Evolutionary conservation across 805 yeast genomes (phyloP), one percentile per base, ranked within the genome.

Genomic region (Metschnikowia peoriensis): DNA sequence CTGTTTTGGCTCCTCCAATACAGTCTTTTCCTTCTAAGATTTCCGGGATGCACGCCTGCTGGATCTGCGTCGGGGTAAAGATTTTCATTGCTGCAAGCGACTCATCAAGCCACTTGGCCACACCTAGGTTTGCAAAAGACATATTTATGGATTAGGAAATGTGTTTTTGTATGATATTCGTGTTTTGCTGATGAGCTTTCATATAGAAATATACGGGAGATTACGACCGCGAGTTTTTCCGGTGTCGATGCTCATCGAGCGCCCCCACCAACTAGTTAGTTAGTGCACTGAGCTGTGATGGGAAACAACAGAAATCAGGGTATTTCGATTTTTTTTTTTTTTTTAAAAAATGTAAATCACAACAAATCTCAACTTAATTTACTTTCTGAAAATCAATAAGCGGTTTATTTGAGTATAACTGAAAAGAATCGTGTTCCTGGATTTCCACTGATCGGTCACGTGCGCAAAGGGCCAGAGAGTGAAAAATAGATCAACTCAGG

Each of bases 1-100:
- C 99, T 0, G 99, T 94, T 68, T 88, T 88, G 34, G 99, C 99
- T 41, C 99, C 99, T 47, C 99, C 99, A 48, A 94, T 93, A 70
- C 97, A 92, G 67, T 92, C 97, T 60, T 85, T 80, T 7, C 96
- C 97, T 41, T 76, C 77, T 38, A 94, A 66, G 52, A 94, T 88
- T 51, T 86, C 81, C 0, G 98, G 98, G 44, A 94, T 93, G 66
- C 97, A 90, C 4, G 90, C 89, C 8, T 74, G 66, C 67, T 94
- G 99, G 72, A 94, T 93, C 17, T 83, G 82, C 0, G 98, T 89
- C 1, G 99, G 99, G 6, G 80, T 76, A 28, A 79, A 74, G 44
- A 94, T 94, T 55, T 84, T 84, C 96, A 94, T 90, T 7, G 96
- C 83, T 0, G 71, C 68, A 5, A 94, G 78, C 0, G 97, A 79